These are phyloP conservation scores for Gossypioides kirkii DNA, from an alignment of 345 rosid genomes.

Conservation along the genomic window DNA sequence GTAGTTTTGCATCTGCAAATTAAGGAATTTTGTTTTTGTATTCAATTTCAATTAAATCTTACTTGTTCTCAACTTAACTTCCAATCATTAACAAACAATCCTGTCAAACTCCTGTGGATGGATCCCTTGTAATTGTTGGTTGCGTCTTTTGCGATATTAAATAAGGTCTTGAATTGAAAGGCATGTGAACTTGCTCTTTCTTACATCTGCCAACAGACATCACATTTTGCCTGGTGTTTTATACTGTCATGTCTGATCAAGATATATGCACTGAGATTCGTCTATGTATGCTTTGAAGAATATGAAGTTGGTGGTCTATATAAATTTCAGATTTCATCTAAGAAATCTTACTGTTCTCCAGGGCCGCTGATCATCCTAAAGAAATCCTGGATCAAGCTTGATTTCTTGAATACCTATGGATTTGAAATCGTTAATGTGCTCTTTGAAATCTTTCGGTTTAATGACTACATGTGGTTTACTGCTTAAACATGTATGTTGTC, in stretches of 20 bases:
- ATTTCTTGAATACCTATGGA: not conserved
- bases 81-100: not conserved
- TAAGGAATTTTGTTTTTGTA: not conserved
- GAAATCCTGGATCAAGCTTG: not conserved
- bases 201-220: conserved; percentile 1
- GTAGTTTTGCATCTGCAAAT: not conserved
- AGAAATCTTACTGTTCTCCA: not conserved
- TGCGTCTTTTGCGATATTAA: not conserved
- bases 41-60: not conserved
- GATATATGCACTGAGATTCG: not conserved
- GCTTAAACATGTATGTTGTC: not conserved
- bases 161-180: not conserved
- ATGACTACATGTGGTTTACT: not conserved
- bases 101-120: not conserved
- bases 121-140: not conserved
- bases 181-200: not conserved
- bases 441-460: not conserved
- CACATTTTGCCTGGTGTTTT: not conserved
- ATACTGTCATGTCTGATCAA: not conserved
- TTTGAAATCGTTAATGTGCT: not conserved
- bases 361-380: not conserved
- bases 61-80: not conserved
- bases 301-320: not conserved
- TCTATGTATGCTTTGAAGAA: not conserved
- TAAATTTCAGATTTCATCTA: not conserved